Percentiles rank a stretch among this genome's conserved stretches.
phyloP scores from a whole-genome alignment of 768 basidiomycete species.

The Lactifluus subvellereus region DNA sequence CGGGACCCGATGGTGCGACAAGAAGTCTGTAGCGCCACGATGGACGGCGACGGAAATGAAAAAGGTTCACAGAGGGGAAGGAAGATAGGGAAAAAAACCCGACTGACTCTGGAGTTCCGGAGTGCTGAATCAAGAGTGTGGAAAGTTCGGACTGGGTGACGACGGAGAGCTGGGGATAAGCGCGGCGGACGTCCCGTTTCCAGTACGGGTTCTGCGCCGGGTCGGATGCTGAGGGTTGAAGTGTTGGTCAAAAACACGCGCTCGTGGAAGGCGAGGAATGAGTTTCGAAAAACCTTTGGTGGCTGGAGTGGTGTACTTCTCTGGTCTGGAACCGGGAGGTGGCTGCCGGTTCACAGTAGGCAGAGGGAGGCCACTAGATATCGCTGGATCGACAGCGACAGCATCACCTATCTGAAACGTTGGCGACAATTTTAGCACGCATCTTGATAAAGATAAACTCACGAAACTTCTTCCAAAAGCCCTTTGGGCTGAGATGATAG shows the following conservation, averaged over 20 bases:
- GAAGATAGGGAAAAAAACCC: background rate
- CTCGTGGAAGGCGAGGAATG: background rate
- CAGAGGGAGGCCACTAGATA: conserved; percentile 84
- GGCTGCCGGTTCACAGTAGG: conserved; percentile 70
- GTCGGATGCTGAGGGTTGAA: conserved; percentile 61
- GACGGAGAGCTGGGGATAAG: conserved; percentile 87
- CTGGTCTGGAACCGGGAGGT: conserved; percentile 82
- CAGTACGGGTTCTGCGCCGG: conserved; percentile 89
- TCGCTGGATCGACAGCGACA: conserved; percentile 80
- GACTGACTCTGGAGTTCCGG: conserved; percentile 50
- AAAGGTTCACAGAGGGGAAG: background rate
- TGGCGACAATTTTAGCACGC: background rate
- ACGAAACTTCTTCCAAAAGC: conserved; percentile 98
- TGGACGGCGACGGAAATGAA: no score
- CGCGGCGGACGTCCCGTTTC: conserved; percentile 91
- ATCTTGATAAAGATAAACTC: conserved; percentile 30
- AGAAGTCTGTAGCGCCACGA: conserved; percentile 41
- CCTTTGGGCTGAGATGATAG: conserved; percentile 83
- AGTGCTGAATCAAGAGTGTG: conserved; percentile 74
- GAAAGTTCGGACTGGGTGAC: conserved; percentile 83
- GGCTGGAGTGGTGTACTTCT: conserved; percentile 81
- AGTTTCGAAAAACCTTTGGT: conserved; percentile 58
- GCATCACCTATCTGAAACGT: conserved; percentile 57
- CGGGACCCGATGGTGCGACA: conserved; percentile 44
- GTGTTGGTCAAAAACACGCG: conserved; percentile 20